These are phyloP conservation scores for Diaporthe destruens DNA, from an alignment of 2,329 filamentous ascomycete species.

Conservation along the genomic window DNA sequence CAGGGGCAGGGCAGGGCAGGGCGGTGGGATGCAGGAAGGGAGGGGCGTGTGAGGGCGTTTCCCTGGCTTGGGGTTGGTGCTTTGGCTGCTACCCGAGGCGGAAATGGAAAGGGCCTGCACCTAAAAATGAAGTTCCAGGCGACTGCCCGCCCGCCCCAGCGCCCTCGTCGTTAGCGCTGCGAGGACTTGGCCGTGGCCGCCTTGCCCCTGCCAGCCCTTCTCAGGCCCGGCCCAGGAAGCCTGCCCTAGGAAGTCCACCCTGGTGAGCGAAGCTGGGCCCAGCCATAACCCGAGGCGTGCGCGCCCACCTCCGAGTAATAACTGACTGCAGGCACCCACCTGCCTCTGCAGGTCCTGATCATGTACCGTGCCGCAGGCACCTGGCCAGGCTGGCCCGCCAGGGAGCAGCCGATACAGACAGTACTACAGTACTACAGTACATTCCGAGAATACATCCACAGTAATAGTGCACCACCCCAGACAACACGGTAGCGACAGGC, in stretches of 20 bases:
- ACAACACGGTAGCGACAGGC: not conserved
- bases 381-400: not conserved
- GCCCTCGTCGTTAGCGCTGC: conserved; percentile 9
- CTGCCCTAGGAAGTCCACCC: not conserved
- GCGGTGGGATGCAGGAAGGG: conserved; percentile 4
- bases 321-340: not conserved
- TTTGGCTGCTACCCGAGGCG: conserved; percentile 30
- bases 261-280: not conserved
- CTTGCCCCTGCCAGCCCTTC: conserved; percentile 21
- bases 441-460: not conserved
- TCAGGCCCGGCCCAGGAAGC: not conserved
- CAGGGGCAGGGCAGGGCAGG: not conserved
- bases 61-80: conserved; percentile 21
- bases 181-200: conserved; percentile 15
- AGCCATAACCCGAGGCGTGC: not conserved
- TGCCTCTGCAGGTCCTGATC: not conserved
- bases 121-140: conserved; percentile 33
- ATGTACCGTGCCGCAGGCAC: not conserved
- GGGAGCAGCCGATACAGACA: not conserved
- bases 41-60: conserved; percentile 1
- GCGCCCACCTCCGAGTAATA: not conserved
- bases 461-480: no score
- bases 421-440: no score
- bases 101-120: conserved; percentile 32
- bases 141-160: not conserved